These are phyloP conservation scores for Tricholoma saponaceum DNA, from an alignment of 768 basidiomycete species.

Conservation along the genomic window DNA sequence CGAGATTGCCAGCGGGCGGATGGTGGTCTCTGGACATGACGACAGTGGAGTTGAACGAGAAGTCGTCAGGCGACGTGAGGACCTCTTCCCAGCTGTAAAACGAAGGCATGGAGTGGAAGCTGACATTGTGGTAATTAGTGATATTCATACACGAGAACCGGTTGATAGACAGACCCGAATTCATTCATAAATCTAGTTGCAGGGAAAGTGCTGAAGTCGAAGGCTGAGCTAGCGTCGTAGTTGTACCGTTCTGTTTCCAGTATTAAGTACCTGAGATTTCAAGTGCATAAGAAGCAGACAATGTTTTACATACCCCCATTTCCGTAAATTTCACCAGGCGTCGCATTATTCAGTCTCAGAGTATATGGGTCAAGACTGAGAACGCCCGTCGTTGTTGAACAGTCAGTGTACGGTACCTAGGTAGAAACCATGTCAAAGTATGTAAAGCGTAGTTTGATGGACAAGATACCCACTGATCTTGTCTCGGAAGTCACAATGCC, in stretches of 20 bases:
- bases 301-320: constrained; percentile 36
- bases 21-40: constrained; percentile 56
- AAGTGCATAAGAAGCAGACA: neutral
- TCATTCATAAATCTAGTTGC: constrained; percentile 53
- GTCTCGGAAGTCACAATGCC: constrained; percentile 45
- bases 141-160: neutral
- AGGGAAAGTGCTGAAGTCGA: constrained; percentile 52
- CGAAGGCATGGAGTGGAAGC: constrained; percentile 61
- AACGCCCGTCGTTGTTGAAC: constrained; percentile 54
- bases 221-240: constrained; percentile 48
- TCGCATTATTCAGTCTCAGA: constrained; percentile 46
- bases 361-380: constrained; percentile 52
- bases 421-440: neutral
- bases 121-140: constrained; percentile 12
- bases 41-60: constrained; percentile 53
- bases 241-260: constrained; percentile 45
- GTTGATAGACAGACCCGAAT: constrained; percentile 38
- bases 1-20: constrained; percentile 46
- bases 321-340: constrained; percentile 50
- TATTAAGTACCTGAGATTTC: neutral
- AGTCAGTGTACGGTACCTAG: constrained; percentile 56
- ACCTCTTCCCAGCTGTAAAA: constrained; percentile 61
- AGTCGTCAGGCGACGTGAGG: constrained; percentile 45
- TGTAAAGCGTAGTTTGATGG: neutral
- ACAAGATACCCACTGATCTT: constrained; percentile 32